Conservation (phyloP, 495 filamentous ascomycete genomes). For the Podospora fimiseda region DNA sequence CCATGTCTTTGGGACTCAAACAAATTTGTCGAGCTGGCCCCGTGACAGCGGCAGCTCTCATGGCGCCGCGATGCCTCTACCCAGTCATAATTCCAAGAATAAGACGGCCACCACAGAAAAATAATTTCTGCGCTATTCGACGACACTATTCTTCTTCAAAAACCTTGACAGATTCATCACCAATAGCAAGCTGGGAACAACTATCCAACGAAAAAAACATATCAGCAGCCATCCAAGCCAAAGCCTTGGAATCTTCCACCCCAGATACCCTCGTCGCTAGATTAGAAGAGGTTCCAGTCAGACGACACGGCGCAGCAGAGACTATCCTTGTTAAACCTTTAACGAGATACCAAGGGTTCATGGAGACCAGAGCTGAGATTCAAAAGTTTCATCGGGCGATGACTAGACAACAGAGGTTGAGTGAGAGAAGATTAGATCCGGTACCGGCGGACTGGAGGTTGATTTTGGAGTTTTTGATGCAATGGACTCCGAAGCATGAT, state of each 20-base stretch:
- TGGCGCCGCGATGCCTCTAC: no score
- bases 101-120: no score
- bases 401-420: slow-evolving; percentile 6
- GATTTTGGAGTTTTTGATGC: slow-evolving; percentile 17
- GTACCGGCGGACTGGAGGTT: slow-evolving; percentile 22
- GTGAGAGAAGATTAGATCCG: background rate
- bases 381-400: background rate
- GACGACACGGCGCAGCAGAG: slow-evolving; percentile 9
- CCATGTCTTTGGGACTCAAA: slow-evolving; percentile 40
- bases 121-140: no score
- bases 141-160: no score
- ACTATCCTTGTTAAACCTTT: slow-evolving; percentile 21
- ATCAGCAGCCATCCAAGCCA: no score
- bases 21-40: slow-evolving; percentile 5
- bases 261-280: slow-evolving; percentile 15
- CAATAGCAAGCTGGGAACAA: no score
- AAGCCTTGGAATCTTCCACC: no score
- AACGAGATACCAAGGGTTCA: slow-evolving; percentile 11
- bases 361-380: slow-evolving; percentile 9
- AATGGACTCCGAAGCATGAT: slow-evolving; percentile 13
- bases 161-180: no score
- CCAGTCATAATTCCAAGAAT: no score
- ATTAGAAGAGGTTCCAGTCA: slow-evolving; percentile 19
- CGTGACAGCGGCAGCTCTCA: no score
- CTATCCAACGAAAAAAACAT: no score